phyloP scores from a whole-genome alignment of 768 basidiomycete genomes.

The Solioccasus polychromus region DNA sequence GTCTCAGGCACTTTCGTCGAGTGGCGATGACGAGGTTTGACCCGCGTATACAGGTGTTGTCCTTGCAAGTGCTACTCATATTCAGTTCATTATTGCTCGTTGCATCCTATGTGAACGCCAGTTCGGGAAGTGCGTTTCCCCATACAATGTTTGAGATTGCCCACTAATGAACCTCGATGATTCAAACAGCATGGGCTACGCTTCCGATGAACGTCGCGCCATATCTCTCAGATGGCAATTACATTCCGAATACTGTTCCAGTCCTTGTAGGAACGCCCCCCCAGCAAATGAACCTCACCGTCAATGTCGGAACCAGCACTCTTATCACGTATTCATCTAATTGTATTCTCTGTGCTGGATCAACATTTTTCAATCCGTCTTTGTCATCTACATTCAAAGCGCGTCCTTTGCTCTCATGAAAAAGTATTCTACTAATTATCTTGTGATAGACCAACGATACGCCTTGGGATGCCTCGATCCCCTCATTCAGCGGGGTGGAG shows the following conservation, averaged over 20 bases:
- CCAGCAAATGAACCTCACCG: slow-evolving; percentile 26
- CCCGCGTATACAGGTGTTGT: no score
- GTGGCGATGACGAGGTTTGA: no score
- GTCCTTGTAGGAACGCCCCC: slow-evolving; percentile 26
- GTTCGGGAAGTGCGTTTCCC: slow-evolving; percentile 11
- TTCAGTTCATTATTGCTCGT: slow-evolving; percentile 1
- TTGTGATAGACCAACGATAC: slow-evolving; percentile 16
- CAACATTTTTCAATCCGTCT: slow-evolving; percentile 16
- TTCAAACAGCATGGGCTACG: slow-evolving; percentile 23
- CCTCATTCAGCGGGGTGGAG: slow-evolving; percentile 17
- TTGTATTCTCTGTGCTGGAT: slow-evolving; percentile 26
- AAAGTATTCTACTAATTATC: not conserved
- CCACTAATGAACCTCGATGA: not conserved
- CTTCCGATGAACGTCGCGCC: slow-evolving; percentile 23
- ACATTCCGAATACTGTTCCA: slow-evolving; percentile 16
- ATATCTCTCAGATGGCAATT: slow-evolving; percentile 11
- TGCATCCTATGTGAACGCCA: slow-evolving; percentile 9
- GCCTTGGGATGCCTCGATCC: slow-evolving; percentile 10
- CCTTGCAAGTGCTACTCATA: not conserved
- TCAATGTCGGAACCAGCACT: slow-evolving; percentile 9
- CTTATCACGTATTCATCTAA: slow-evolving; percentile 20
- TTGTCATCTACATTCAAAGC: slow-evolving; percentile 26
- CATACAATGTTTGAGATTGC: not conserved
- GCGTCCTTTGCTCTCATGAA: not conserved
- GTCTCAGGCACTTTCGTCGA: no score